Base-by-base conservation (phyloP, 2,329 filamentous ascomycete species). In the Clarireedia sp. region DNA sequence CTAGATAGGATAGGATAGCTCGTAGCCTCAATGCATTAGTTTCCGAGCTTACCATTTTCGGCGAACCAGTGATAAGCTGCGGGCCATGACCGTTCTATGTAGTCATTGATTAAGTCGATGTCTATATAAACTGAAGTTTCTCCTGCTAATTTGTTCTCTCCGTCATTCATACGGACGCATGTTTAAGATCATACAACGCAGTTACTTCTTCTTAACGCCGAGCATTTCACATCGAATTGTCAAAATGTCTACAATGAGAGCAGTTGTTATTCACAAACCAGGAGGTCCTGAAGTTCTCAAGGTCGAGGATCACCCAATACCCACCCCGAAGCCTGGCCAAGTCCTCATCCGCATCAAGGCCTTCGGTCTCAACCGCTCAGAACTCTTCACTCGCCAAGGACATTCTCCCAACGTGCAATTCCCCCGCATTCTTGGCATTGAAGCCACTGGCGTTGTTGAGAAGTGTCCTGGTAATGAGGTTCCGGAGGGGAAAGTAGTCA, bases 301-400 rank as follows among this genome's bases (percentile, higher is more conserved):
- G 17, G n/a, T 63, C 10, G 55, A 60, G 44, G 19, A 50, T 40
- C 51, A 53, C 5, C 58, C 58, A 10, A 59, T 59, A 12, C 60
- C 62, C 6, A 57, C 17, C 50, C 75, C 49, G 66, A 63, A 73
- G 14, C 70, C 74, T 10, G 79, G 83, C 57, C 81, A 95, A 71
- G 90, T 86, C 19, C 78, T 96, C 54, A 82, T 96, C 56, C 85
- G 83, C 64, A 74, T 96, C 64, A 85, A 85, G 66, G 85, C 85
- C 53, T 90, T 90, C 66, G 89, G 89, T 16, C 78, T 96, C 57
- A 96, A 91, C 73, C 83, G 87, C 56, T 90, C 90, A 84, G 87
- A 91, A 70, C 78, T 89, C 37, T 69, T 87, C 55, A 63, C 68
- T 54, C 57, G 60, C 2, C 59, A 60, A 53, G 63, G 63, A 6